phyloP scores from a whole-genome alignment of 2,329 filamentous ascomycete species.

The Sarocladiaceae sp. region DNA sequence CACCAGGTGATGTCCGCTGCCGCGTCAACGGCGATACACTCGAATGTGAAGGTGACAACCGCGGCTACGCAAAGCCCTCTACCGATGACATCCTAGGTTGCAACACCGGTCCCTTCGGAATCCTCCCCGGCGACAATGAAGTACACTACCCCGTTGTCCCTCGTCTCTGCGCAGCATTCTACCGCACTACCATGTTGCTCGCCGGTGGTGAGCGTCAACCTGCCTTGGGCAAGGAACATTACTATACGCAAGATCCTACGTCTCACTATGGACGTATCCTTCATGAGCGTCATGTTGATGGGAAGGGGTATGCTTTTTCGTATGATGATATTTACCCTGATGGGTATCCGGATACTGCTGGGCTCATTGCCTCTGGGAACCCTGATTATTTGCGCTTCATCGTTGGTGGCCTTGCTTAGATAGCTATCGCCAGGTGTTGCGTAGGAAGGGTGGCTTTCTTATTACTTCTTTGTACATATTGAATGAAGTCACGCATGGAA shows the following conservation, averaged over 20 bases:
- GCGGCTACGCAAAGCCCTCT: conserved; percentile 37
- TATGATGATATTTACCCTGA: conserved; percentile 64
- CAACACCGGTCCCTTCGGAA: conserved; percentile 42
- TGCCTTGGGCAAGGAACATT: conserved; percentile 26
- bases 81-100: conserved; percentile 46
- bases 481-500: too few relatives aligned
- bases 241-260: conserved; percentile 41
- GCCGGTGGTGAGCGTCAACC: conserved; percentile 44
- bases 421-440: not conserved
- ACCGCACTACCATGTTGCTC: conserved; percentile 40
- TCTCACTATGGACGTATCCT: conserved; percentile 58
- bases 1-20: conserved; percentile 35
- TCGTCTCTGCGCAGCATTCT: conserved; percentile 47
- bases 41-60: conserved; percentile 37
- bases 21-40: conserved; percentile 30
- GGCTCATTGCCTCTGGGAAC: conserved; percentile 22
- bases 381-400: conserved; percentile 24
- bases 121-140: conserved; percentile 30
- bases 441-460: not conserved
- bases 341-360: conserved; percentile 48
- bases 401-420: conserved; percentile 16
- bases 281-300: conserved; percentile 55
- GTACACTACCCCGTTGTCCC: conserved; percentile 40
- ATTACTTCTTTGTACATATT: not conserved
- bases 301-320: conserved; percentile 60